These are phyloP conservation scores for Limonomyces culmigenus DNA, from an alignment of 1,284 basidiomycete species.

Conservation along the genomic window DNA sequence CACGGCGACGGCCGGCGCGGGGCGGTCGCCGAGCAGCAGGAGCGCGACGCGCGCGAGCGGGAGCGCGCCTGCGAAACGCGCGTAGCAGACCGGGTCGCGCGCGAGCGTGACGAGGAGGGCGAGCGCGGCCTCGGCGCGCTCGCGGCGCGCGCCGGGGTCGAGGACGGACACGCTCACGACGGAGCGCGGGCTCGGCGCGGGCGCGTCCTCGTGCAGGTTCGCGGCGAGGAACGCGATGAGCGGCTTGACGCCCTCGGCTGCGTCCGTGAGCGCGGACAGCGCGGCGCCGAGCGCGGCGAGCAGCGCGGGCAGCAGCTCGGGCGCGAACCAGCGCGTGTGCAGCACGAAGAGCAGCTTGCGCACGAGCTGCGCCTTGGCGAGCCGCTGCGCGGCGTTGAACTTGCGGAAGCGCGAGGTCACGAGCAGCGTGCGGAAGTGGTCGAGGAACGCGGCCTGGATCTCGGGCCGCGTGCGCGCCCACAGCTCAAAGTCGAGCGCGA, in stretches of 20 bases:
- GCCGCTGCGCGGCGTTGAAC: slow-evolving; percentile 57
- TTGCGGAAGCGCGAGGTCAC: slow-evolving; percentile 51
- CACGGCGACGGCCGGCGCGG: slow-evolving; percentile 56
- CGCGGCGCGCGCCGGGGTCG: slow-evolving; percentile 25
- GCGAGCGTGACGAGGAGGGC: slow-evolving; percentile 40
- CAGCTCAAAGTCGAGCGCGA: slow-evolving; percentile 82
- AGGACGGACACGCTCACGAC: slow-evolving; percentile 35
- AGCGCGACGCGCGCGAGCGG: slow-evolving; percentile 61
- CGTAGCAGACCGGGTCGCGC: slow-evolving; percentile 31
- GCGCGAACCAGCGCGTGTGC: slow-evolving; percentile 58
- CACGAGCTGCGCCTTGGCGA: slow-evolving; percentile 50
- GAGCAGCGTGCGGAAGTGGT: slow-evolving; percentile 67
- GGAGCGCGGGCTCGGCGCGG: slow-evolving; percentile 33
- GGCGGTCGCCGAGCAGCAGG: slow-evolving; percentile 40
- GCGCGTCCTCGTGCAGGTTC: slow-evolving; percentile 56
- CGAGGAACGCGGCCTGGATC: slow-evolving; percentile 63
- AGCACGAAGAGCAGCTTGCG: slow-evolving; percentile 69
- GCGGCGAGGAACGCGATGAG: slow-evolving; percentile 76
- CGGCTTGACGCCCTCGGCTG: slow-evolving; percentile 67
- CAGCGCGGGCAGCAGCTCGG: slow-evolving; percentile 34
- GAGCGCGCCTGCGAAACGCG: slow-evolving; percentile 46
- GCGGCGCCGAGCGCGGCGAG: slow-evolving; percentile 41
- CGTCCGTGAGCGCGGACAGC: slow-evolving; percentile 43
- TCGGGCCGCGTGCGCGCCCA: slow-evolving; percentile 62
- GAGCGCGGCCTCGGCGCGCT: slow-evolving; percentile 48